Conservation (phyloP, 2,329 filamentous ascomycete genomes). For the Pseudogymnoascus pannorum region DNA sequence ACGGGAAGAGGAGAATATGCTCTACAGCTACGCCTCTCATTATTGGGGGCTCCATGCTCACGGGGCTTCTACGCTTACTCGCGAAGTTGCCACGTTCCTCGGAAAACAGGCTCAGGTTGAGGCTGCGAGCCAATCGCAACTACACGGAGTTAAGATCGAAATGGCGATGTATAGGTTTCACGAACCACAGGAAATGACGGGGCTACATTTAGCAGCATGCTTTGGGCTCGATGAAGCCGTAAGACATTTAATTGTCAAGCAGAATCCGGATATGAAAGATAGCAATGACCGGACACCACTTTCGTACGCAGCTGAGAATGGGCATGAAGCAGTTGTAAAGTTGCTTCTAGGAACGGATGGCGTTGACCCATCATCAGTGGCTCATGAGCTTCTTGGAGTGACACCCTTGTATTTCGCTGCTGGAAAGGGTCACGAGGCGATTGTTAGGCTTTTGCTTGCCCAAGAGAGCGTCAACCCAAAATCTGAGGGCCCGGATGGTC, state of each 20-base stretch:
- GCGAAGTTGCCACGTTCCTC: conserved; percentile 11
- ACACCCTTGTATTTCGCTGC: neutral
- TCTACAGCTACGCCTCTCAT: conserved; percentile 18
- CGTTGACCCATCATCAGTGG: neutral
- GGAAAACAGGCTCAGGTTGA: conserved; percentile 7
- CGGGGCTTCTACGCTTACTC: neutral
- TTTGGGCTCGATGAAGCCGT: conserved; percentile 1
- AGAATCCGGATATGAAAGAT: neutral
- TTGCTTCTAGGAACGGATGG: neutral
- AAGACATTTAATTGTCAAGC: neutral
- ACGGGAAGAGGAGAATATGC: conserved; percentile 3
- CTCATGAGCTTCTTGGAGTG: too few species aligned
- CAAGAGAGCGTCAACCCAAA: neutral
- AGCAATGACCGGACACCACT: neutral
- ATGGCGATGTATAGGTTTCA: neutral
- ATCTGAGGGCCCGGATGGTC: neutral
- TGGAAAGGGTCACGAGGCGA: neutral
- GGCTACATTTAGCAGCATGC: conserved; percentile 12
- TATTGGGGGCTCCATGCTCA: conserved; percentile 18
- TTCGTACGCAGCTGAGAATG: neutral
- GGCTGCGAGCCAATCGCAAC: conserved; percentile 10
- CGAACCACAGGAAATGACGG: conserved; percentile 1
- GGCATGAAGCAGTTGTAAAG: neutral
- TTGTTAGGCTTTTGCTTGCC: neutral
- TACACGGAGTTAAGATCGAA: neutral